Percentiles rank a stretch among this genome's conserved stretches.
These are phyloP conservation scores for Zymoseptoria pseudotritici DNA, from an alignment of 2,329 filamentous ascomycete species.

Conservation along the genomic window DNA sequence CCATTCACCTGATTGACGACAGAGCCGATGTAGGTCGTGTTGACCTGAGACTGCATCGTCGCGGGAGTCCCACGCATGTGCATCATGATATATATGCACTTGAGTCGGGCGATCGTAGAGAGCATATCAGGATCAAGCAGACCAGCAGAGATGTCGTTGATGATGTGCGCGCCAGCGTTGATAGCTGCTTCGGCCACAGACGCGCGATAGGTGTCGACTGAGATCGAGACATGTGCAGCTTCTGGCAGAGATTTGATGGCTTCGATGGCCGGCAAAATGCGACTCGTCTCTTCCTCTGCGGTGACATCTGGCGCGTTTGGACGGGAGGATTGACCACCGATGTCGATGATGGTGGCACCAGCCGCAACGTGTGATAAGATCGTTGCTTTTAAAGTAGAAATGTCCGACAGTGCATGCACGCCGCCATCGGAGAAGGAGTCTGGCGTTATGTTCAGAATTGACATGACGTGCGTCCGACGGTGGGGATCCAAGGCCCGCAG, in stretches of 20 bases:
- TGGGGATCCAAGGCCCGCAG: constrained; percentile 50
- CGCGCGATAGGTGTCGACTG: constrained; percentile 88
- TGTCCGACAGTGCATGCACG: constrained; percentile 44
- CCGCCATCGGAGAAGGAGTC: constrained; percentile 97
- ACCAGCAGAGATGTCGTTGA: constrained; percentile 91
- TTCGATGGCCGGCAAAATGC: constrained; percentile 71
- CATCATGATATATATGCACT: constrained; percentile 77
- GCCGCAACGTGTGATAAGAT: constrained; percentile 55
- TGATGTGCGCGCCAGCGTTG: constrained; percentile 73
- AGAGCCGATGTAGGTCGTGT: constrained; percentile 55
- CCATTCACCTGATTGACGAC: constrained; percentile 56
- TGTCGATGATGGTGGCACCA: constrained; percentile 79
- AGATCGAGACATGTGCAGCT: constrained; percentile 61
- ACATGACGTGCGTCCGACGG: constrained; percentile 74
- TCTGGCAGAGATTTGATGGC: constrained; percentile 62
- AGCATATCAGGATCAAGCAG: constrained; percentile 75
- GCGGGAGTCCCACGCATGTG: constrained; percentile 85
- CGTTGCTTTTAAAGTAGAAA: constrained; percentile 47
- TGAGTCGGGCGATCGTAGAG: constrained; percentile 64
- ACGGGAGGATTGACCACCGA: constrained; percentile 89
- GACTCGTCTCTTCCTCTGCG: constrained; percentile 64
- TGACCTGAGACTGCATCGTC: constrained; percentile 64
- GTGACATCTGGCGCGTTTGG: constrained; percentile 64
- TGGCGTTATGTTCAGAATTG: constrained; percentile 87
- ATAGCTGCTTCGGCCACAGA: constrained; percentile 71